A percentile compares a stretch with the other conserved stretches of the same genome.
These are phyloP conservation scores for Ophiostoma montium DNA, from an alignment of 2,329 filamentous ascomycete species.

Conservation along the genomic window DNA sequence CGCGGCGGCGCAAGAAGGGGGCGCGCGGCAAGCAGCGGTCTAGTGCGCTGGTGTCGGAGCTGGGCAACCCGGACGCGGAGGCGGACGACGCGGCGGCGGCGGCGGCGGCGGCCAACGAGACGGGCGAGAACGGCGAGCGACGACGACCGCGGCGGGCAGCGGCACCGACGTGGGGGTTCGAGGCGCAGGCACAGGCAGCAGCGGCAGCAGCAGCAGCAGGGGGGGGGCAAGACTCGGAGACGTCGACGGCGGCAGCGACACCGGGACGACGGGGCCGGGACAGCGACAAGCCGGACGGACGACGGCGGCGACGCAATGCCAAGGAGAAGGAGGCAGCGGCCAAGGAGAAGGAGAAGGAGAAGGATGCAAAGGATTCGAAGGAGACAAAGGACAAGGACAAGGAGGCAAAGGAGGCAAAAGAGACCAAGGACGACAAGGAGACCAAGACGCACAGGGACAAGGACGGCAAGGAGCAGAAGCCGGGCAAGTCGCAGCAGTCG, in stretches of 20 bases:
- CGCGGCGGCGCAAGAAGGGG: constrained; percentile 42
- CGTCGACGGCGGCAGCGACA: constrained; percentile 41
- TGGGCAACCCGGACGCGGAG: constrained; percentile 45
- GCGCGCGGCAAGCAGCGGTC: constrained; percentile 43
- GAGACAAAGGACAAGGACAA: constrained; percentile 23
- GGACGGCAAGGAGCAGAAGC: constrained; percentile 16
- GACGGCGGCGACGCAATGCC: constrained; percentile 26
- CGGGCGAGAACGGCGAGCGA: constrained; percentile 44
- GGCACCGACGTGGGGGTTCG: constrained; percentile 58
- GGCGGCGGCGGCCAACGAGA: constrained; percentile 21
- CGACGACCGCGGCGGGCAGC: constrained; percentile 48
- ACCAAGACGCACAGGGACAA: constrained; percentile 21
- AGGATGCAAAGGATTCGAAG: constrained; percentile 16
- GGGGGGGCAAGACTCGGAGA: constrained; percentile 40
- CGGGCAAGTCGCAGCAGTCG: constrained; percentile 4
- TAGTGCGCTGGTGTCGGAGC: constrained; percentile 52
- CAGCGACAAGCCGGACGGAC: constrained; percentile 12
- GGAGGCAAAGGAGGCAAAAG: constrained; percentile 19
- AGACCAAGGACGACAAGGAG: constrained; percentile 19
- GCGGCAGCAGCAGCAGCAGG: constrained; percentile 18
- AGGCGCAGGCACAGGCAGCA: constrained; percentile 20
- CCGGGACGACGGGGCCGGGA: constrained; percentile 35
- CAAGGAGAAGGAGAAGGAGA: constrained; percentile 17
- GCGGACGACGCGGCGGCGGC: constrained; percentile 31
- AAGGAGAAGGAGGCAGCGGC: constrained; percentile 19